Base-by-base conservation (phyloP, 306 rosid genomes). In the Inga laurina region DNA sequence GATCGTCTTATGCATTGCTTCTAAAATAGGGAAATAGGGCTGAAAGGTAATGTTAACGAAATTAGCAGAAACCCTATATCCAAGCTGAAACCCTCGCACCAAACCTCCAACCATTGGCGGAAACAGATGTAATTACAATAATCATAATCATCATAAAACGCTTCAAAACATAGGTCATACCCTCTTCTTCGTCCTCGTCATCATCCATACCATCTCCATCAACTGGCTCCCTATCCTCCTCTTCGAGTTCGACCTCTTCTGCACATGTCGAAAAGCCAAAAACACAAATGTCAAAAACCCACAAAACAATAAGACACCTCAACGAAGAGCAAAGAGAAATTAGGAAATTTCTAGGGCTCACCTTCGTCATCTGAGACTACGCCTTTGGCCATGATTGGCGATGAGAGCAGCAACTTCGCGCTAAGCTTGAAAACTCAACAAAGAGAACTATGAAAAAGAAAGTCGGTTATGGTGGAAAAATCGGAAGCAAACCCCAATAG, bases 241-340 rank as follows among this genome's bases (percentile, higher is more conserved):
- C 94, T 66, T 88, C 97, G 80, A 89, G 74, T 73, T 90, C 96
- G 44, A 92, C 90, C 83, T 96, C 97, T 14, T 94, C 99, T 96
- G 89, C 88, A 27, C 51, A 57, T 54, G 85, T 77, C 72, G 75
- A 80, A 86, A 37, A 86, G 4, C 59, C 27, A 37, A 19, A 32
- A 22, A 62, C 69, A 39, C 32, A 74, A 86, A 76, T 61, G 82
- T 83, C 19, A 88, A 75, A 52, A 44, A 5, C 24, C 21, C 14
- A 35, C 5, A 16, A 80, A 34, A 43, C 24, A 4, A 82, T 19
- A 24, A 75, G 21, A 46, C 3, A 15, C 13, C 15, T 9, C 39
- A 24, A 19, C 2, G 14, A 67, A 32, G 69, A 5, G 8, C 72
- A 30, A n/a, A 44, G 61, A 57, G 39, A 46, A 30, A 71, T 27